Evolutionary conservation across 768 basidiomycete species (phyloP), one percentile per base, ranked within the genome.

Genomic region (Coprinopsis strossmayeri): DNA sequence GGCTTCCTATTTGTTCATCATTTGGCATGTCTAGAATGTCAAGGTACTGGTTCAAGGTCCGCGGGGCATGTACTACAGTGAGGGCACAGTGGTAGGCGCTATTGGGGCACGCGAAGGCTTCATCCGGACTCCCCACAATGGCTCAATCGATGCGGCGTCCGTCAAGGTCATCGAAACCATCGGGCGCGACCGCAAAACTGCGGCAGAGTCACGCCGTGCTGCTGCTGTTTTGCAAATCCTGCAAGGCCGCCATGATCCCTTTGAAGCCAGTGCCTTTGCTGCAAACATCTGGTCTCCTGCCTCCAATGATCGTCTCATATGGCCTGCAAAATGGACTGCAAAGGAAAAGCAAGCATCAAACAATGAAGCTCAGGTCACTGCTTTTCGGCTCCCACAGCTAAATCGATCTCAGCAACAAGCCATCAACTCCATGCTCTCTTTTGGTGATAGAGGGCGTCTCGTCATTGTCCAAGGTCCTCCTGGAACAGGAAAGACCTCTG

Each of bases 401-500:
- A 80, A 78, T 57, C 12, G 55, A 21, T 78, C 77, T 17, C 78
- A 80, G 54, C 69, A 69, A 51, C 51, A 35, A 18, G 76, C 76
- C 49, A 69, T 78, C 24, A 69, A 77, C 28, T 58, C 64, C 1
- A 78, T 80, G 77, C 59, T 74, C 12, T 72, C 73, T 10, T 34
- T 56, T 2, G 45, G 54, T 7, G 62, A 70, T 49, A 46, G 59
- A 2, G 52, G 72, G 45, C 60, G 69, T 18, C 65, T 77, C 39
- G 68, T 68, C 4, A 61, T 78, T 18, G 58, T 79, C 20, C 76
- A 77, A 51, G 77, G 75, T 12, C 82, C 82, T 27, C 81, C 83
- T 52, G 83, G 83, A 1, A 84, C 82, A 48, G 84, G 84, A 17
- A 87, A 87, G 59, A 87, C 84, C 0, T 79, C 81, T 35, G 84